A percentile compares a stretch with the other conserved stretches of the same genome.
Evolutionary conservation across 768 basidiomycete genomes (phyloP).

Genomic region (Dioszegia hungarica): DNA sequence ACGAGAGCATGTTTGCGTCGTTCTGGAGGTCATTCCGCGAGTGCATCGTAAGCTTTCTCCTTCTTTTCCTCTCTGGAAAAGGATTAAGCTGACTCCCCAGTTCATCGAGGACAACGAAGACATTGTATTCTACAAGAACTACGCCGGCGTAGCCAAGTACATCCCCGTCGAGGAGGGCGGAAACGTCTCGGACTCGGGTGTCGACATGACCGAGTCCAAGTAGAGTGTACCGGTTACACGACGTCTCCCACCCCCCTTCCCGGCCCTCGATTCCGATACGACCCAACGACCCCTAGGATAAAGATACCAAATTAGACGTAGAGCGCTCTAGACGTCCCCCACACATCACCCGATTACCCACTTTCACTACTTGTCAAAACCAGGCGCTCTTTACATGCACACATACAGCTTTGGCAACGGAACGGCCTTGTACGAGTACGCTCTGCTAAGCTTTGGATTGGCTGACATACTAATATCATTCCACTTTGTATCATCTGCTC

Average conservation of each 20-base stretch:
- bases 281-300: no score
- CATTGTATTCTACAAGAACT: conserved; percentile 60
- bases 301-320: neutral
- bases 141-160: conserved; percentile 67
- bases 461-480: no score
- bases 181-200: conserved; percentile 61
- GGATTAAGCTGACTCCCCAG: conserved; percentile 34
- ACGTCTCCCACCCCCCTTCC: neutral
- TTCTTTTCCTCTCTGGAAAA: conserved; percentile 24
- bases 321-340: conserved; percentile 2
- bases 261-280: neutral
- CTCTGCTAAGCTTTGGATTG: no score
- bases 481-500: no score
- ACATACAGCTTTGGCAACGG: neutral
- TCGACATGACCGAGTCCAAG: conserved; percentile 53
- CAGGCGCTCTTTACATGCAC: conserved; percentile 7
- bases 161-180: conserved; percentile 63
- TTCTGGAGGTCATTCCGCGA: conserved; percentile 66
- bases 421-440: no score
- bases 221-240: conserved; percentile 16
- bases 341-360: neutral
- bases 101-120: conserved; percentile 94
- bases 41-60: conserved; percentile 62
- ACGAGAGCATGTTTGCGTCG: conserved; percentile 56
- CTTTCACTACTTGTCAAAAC: neutral